Evolutionary conservation across 805 yeast genomes (phyloP).

Genomic region (Ogataea neopini): DNA sequence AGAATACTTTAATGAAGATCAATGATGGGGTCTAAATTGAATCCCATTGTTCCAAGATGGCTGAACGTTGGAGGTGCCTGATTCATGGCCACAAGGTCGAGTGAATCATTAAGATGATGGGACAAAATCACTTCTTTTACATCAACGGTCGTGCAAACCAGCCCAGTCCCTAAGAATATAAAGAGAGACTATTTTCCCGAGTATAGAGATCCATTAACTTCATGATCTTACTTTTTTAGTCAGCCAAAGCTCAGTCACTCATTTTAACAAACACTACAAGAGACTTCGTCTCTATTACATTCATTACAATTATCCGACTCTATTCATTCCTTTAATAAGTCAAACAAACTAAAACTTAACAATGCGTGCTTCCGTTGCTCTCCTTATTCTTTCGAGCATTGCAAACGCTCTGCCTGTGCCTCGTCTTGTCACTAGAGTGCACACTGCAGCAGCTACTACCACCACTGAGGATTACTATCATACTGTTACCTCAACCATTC

Average conservation of each 20-base stretch:
- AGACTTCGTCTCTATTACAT: neutral
- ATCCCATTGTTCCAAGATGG: conserved; percentile 1
- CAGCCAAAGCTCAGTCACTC: neutral
- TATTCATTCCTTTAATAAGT: conserved; percentile 7
- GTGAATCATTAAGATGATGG: neutral
- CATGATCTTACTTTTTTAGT: neutral
- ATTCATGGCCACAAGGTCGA: neutral
- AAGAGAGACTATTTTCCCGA: neutral
- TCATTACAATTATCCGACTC: conserved; percentile 4
- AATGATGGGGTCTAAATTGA: neutral
- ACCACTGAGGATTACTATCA: conserved; percentile 34
- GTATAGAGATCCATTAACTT: neutral
- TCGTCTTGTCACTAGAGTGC: conserved; percentile 30
- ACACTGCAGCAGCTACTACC: conserved; percentile 37
- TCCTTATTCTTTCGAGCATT: conserved; percentile 5
- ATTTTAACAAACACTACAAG: neutral
- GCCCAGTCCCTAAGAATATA: neutral
- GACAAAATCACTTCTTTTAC: neutral
- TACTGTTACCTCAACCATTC: conserved; percentile 50
- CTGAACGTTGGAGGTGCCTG: neutral
- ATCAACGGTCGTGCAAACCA: neutral
- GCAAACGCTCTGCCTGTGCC: conserved; percentile 25
- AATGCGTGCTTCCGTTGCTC: conserved; percentile 8
- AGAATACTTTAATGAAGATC: too few relatives aligned
- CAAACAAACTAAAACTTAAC: neutral